Base-by-base conservation (phyloP, 2,329 filamentous ascomycete species). In the Nemania abortiva region DNA sequence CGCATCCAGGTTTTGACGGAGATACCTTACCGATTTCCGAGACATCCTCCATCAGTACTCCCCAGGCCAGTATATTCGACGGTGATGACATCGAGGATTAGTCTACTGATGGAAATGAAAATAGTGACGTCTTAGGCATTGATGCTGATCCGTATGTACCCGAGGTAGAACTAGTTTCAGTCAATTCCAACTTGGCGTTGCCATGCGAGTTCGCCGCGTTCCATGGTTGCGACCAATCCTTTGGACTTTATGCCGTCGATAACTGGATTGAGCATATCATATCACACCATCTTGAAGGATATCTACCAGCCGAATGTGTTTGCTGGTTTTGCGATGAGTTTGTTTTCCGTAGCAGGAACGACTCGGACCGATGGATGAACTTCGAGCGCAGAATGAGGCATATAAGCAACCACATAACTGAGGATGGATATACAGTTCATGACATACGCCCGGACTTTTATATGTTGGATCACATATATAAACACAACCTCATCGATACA, bases 271-370 rank as follows among this genome's bases (percentile, higher is more conserved):
- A 63, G 13, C 65, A 63, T n/a, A 52, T 37, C 6, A 15, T 57
- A 7, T 42, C 27, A 7, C n/a, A n/a, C 1, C 65, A 66, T 20
- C 34, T 66, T 2, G 1, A 34, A 10, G 34, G 15, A 2, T 42
- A 54, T 0, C 6, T 58, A 9, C 65, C 65, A 1, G 2, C 37
- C n/a, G 29, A 9, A 27, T 58, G 7, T 29, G 0, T 24, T 13
- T 68, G 66, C 22, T 68, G 66, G 66, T 68, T 65, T 29, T 68
- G 66, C 50, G 66, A 63, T 29, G 20, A 55, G 4, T 52, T n/a
- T 20, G 15, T n/a, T 29, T 68, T 63, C 20, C 2, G 49, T 47
- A 29, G 3, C 13, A 10, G 6, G 9, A 11, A 27, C 2, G 5
- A 5, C 49, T 6, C 1, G 1, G 49, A 56, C 22, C 49, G 37